phyloP scores from a whole-genome alignment of 1,139 yeast species.

The Diutina rugosa region DNA sequence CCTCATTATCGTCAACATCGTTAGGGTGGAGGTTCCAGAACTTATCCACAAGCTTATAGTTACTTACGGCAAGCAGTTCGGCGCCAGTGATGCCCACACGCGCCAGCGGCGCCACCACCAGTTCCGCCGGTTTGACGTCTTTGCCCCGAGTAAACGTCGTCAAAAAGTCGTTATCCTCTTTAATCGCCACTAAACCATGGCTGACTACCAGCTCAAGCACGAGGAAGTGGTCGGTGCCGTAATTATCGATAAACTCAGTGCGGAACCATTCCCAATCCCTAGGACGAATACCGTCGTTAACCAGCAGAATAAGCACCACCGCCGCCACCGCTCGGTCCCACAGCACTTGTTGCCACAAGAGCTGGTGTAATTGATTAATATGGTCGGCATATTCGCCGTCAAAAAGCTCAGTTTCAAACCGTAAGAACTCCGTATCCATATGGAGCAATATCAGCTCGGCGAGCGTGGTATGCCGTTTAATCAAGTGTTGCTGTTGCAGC shows the following conservation, averaged over 20 bases:
- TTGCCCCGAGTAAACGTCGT: conserved; percentile 14
- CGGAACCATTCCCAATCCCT: conserved; percentile 40
- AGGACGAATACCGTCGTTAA: conserved; percentile 53
- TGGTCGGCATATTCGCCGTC: conserved; percentile 44
- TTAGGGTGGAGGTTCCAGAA: conserved; percentile 34
- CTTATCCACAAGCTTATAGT: conserved; percentile 26
- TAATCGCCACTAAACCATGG: not conserved
- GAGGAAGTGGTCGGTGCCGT: conserved; percentile 38
- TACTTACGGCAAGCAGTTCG: conserved; percentile 17
- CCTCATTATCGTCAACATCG: conserved; percentile 10
- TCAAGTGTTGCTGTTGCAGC: conserved; percentile 53
- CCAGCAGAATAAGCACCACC: conserved; percentile 40
- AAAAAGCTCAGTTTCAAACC: conserved; percentile 63
- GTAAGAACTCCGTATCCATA: conserved; percentile 28
- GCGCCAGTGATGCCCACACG: conserved; percentile 23
- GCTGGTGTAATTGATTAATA: conserved; percentile 31
- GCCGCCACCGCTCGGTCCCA: conserved; percentile 33
- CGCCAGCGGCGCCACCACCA: conserved; percentile 9
- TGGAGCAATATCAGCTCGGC: conserved; percentile 54
- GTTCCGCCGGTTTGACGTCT: conserved; percentile 2
- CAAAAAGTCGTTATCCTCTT: conserved; percentile 15
- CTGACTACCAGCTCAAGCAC: conserved; percentile 8
- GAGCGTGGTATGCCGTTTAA: conserved; percentile 64
- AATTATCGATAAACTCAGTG: conserved; percentile 39
- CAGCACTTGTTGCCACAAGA: conserved; percentile 28